Conservation (phyloP, 441 rosid species). For the Syzygium syzygioides region DNA sequence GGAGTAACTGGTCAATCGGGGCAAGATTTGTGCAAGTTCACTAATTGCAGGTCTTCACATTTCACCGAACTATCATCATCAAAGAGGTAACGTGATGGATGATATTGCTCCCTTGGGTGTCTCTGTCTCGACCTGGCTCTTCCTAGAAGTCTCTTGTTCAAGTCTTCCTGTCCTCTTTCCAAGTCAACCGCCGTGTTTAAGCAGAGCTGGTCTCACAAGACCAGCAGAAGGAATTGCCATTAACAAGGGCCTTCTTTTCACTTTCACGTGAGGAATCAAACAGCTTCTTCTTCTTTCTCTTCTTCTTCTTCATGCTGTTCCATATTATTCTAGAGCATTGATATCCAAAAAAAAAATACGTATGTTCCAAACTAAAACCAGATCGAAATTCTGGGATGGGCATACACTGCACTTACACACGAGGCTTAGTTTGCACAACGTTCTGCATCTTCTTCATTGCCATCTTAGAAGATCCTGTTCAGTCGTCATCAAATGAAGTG, state of each 20-base stretch:
- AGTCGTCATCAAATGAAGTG: too few species aligned
- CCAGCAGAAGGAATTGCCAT: neutral
- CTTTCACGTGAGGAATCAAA: neutral
- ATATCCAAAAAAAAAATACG: neutral
- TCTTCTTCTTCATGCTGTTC: neutral
- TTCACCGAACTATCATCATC: neutral
- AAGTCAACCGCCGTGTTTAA: neutral
- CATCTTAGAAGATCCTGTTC: too few species aligned
- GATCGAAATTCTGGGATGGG: too few species aligned
- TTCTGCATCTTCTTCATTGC: too few species aligned
- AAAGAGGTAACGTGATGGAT: neutral
- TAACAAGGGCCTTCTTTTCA: neutral
- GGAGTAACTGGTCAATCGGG: neutral
- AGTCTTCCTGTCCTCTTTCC: neutral
- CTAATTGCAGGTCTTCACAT: neutral
- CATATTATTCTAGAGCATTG: neutral
- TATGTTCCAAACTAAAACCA: too few species aligned
- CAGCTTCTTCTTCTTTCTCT: neutral
- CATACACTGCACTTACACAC: too few species aligned
- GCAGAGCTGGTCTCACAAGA: neutral
- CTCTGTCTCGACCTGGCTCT: neutral
- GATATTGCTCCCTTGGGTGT: neutral
- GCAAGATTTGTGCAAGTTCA: neutral
- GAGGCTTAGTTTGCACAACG: too few species aligned
- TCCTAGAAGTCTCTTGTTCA: neutral